Evolutionary conservation across 768 basidiomycete genomes (phyloP), one percentile per base, ranked within the genome.

Genomic region (Mycena vitilis): DNA sequence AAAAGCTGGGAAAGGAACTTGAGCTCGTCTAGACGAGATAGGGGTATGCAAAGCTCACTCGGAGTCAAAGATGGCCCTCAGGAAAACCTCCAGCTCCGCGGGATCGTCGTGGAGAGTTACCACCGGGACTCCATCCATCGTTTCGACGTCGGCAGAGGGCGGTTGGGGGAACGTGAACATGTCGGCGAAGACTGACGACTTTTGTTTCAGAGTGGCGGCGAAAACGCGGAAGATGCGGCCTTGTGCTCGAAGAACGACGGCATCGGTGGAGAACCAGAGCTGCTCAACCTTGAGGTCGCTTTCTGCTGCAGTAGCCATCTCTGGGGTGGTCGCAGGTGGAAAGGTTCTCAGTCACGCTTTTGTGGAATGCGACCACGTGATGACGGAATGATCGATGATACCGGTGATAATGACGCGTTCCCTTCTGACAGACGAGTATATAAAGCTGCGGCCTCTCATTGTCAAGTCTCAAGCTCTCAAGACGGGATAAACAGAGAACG

Each of bases 101-200:
- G 60, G 59, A 48, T 67, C 59, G 36, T 67, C 66, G 23, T 54
- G 66, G 30, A 67, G 16, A 9, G 23, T 55, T 12, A 67, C 60
- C 9, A 67, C 59, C 13, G 53, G 66, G 6, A 62, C 37, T n/a
- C 55, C 60, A 2, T 56, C 60, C 1, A 67, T 16, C 2, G 23
- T 52, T 23, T 67, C 60, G 20, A n/a, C 30, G 11, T 53, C 55
- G 1, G 49, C 36, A 13, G 63, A 20, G 18, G 13, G 15, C 4
- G 66, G 66, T 18, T 60, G 60, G 12, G 66, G 66, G 4, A 67
- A 2, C 9, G 60, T 7, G 51, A 67, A 67, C 59, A 67, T 55
- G 59, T 67, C 66, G 16, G 66, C 60, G 38, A 66, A 66, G 9
- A 66, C 59, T 16, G 65, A 40, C 20, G 58, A 66, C 23, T 66